A percentile compares a stretch with the other conserved stretches of the same genome.
Evolutionary conservation across 2,329 filamentous ascomycete genomes (phyloP).

Genomic region (Fulvia fulva): DNA sequence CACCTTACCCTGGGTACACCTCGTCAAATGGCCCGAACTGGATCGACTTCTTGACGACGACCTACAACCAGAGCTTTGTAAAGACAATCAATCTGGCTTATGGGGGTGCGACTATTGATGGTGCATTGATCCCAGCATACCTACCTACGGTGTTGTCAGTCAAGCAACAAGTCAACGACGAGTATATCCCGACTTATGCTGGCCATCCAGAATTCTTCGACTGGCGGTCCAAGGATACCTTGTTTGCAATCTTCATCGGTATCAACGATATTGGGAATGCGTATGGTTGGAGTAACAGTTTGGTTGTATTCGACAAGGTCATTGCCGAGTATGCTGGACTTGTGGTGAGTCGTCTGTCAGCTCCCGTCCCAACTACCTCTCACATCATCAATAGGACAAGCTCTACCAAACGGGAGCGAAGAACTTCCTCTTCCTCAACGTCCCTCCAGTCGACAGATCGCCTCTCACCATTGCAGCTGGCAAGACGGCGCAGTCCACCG

Average conservation of each 20-base stretch:
- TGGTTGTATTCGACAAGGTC: conserved; percentile 32
- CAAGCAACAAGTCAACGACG: conserved; percentile 47
- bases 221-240: conserved; percentile 46
- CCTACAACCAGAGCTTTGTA: conserved; percentile 45
- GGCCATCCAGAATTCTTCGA: conserved; percentile 10
- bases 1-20: conserved; percentile 43
- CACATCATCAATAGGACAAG: conserved; percentile 23
- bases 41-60: conserved; percentile 49
- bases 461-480: neutral
- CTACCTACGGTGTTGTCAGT: conserved; percentile 48
- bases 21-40: conserved; percentile 49
- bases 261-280: conserved; percentile 55
- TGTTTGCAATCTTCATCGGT: conserved; percentile 41
- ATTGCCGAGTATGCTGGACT: conserved; percentile 37
- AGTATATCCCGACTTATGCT: conserved; percentile 41
- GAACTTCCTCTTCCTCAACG: conserved; percentile 49
- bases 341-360: conserved; percentile 16
- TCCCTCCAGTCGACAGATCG: conserved; percentile 47
- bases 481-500: neutral
- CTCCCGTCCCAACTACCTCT: neutral
- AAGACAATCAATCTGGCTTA: conserved; percentile 52
- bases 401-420: conserved; percentile 46
- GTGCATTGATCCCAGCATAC: conserved; percentile 50
- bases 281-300: conserved; percentile 40
- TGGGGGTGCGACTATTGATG: conserved; percentile 43